phyloP scores from a whole-genome alignment of 768 basidiomycete genomes.

The Tremella yokohamensis region DNA sequence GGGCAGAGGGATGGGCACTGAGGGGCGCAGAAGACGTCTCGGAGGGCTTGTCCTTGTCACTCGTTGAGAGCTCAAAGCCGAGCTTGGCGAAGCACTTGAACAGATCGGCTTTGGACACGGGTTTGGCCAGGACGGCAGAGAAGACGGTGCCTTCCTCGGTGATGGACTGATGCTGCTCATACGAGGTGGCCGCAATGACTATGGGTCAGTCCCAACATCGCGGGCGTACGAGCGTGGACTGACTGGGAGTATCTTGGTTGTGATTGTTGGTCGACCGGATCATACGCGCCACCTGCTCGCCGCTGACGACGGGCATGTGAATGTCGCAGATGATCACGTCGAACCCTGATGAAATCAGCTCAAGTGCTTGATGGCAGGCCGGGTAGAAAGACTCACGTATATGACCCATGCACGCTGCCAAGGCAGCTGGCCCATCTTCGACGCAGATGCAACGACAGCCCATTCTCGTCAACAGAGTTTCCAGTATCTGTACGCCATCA shows the following conservation, averaged over 20 bases:
- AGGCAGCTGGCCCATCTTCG: slow-evolving; percentile 91
- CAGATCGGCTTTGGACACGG: slow-evolving; percentile 80
- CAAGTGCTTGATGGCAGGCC: too few species aligned
- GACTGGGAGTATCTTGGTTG: slow-evolving; percentile 81
- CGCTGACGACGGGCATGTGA: slow-evolving; percentile 93
- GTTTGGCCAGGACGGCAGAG: slow-evolving; percentile 67
- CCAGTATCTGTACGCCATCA: slow-evolving; percentile 64
- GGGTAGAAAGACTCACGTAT: slow-evolving; percentile 66
- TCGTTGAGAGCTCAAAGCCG: slow-evolving; percentile 58
- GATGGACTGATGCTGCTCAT: slow-evolving; percentile 44
- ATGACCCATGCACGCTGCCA: slow-evolving; percentile 94
- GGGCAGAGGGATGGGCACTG: background rate
- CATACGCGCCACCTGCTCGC: slow-evolving; percentile 92
- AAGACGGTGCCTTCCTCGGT: slow-evolving; percentile 49
- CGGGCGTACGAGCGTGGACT: slow-evolving; percentile 10
- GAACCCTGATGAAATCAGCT: slow-evolving; percentile 62
- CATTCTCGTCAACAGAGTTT: slow-evolving; percentile 85
- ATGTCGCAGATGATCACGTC: slow-evolving; percentile 94
- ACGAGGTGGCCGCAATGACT: slow-evolving; percentile 52
- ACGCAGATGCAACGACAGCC: slow-evolving; percentile 96
- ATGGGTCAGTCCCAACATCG: background rate
- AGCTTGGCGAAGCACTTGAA: slow-evolving; percentile 74
- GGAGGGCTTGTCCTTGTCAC: background rate
- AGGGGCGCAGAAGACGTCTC: background rate
- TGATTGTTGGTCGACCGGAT: slow-evolving; percentile 96